Evolutionary conservation across 257 asterid genomes (phyloP), one percentile per base, ranked within the genome.

Genomic region (Fraxinus quadrangulata): DNA sequence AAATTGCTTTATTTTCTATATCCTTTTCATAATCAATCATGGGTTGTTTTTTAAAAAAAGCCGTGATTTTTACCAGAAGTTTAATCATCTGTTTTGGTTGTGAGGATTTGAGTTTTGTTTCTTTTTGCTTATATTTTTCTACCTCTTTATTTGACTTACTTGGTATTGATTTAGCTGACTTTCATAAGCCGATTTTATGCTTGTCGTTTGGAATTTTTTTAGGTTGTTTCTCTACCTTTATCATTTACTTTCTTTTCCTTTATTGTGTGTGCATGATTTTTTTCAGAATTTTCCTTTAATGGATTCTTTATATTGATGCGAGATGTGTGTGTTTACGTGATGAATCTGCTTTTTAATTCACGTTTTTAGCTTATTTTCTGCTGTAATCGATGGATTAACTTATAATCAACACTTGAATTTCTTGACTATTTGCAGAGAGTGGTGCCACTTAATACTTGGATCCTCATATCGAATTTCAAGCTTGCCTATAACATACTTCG

Each of bases 381-480:
- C 69, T 4, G 19, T 12, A 63, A 6, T 17, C 24, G 23, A 51
- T 51, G 24, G 63, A 17, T 51, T 17, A 51, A 49, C 26, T 19
- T 54, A 54, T 54, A 54, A 63, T 63, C 68, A 63, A 63, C 7
- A 10, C 5, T 63, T 11, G 34, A 10, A 26, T 63, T 63, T 26
- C 34, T 10, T 10, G 33, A 26, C 36, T 63, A 26, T 71, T 71
- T 71, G 54, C 33, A 51, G 51, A 28, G 79, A n/a, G n/a, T 75
- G 63, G 79, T 75, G 65, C 79, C 79, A 26, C 79, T 75, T n/a
- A 63, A 75, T 31, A 75, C 79, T 12, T 75, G 79, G 79, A 75
- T 75, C 65, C 79, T 75, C 79, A 75, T 74, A 74, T 74, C 78
- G 59, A 59, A 59, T 74, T 74, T 74, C 59, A 74, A 74, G 78